These are phyloP conservation scores for Catharanthus roseus DNA, from an alignment of 257 asterid species.

Conservation along the genomic window DNA sequence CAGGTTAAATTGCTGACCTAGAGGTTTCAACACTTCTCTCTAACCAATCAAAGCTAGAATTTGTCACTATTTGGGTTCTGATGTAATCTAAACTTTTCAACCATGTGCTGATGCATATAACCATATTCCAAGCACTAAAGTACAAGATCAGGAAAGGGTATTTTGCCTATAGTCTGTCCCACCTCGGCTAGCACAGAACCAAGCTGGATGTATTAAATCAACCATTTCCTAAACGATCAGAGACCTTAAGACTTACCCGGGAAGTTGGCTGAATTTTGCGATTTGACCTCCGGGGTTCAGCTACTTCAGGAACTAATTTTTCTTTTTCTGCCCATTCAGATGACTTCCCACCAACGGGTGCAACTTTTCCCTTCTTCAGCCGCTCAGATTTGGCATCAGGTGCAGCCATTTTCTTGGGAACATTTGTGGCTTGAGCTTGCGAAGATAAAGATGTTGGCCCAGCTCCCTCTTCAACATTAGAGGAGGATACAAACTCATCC, in stretches of 20 bases:
- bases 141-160: neutral
- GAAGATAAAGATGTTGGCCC: constrained; percentile 44
- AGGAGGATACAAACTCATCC: constrained; percentile 33
- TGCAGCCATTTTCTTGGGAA: constrained; percentile 41
- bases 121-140: neutral
- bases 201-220: neutral
- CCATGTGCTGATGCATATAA: neutral
- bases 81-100: neutral
- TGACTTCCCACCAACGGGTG: constrained; percentile 37
- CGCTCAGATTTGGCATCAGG: constrained; percentile 42
- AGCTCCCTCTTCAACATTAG: constrained; percentile 43
- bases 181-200: neutral
- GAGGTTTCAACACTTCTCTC: neutral
- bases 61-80: neutral
- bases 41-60: neutral
- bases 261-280: constrained; percentile 98
- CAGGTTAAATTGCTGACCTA: too few relatives aligned
- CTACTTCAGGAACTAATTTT: constrained; percentile 32
- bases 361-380: constrained; percentile 48
- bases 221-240: neutral
- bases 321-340: constrained; percentile 44
- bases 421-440: constrained; percentile 34
- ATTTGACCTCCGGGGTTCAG: constrained; percentile 90
- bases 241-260: constrained; percentile 48
- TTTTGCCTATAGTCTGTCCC: neutral